A percentile compares a stretch with the other conserved stretches of the same genome.
These are phyloP conservation scores for Edaphochlamys debaryana DNA, from an alignment of 139 green algal species.

Conservation along the genomic window DNA sequence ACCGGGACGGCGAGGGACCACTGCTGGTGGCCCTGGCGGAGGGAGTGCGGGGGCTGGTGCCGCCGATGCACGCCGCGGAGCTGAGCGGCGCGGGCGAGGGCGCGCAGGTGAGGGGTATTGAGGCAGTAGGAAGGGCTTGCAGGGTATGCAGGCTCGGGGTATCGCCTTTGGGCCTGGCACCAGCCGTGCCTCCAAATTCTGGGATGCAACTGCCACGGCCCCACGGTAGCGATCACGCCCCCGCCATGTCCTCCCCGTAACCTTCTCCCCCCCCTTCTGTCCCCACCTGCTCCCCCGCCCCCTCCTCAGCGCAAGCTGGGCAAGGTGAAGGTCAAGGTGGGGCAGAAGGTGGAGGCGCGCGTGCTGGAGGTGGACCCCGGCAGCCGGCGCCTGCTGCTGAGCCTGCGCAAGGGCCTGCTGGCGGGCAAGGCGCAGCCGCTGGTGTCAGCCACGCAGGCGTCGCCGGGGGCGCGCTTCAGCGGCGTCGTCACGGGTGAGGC, in stretches of 20 bases:
- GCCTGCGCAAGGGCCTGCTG: constrained; percentile 87
- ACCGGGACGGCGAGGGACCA: constrained; percentile 16
- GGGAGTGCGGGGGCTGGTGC: constrained; percentile 38
- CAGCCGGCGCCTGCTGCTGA: constrained; percentile 68
- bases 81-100: background rate
- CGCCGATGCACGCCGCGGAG: constrained; percentile 67
- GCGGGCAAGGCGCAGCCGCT: constrained; percentile 78
- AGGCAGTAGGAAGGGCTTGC: too few species aligned
- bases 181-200: too few species aligned
- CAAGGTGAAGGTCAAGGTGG: constrained; percentile 62
- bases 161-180: too few species aligned
- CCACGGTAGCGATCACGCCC: too few species aligned
- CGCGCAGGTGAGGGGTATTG: too few species aligned
- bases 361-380: constrained; percentile 74
- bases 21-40: constrained; percentile 42
- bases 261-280: too few species aligned
- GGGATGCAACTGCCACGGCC: too few species aligned
- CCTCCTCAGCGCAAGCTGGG: constrained; percentile 36
- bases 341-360: constrained; percentile 63
- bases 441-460: constrained; percentile 57
- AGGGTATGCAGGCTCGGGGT: too few species aligned
- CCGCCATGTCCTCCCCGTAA: too few species aligned
- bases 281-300: too few species aligned
- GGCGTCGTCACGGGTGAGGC: constrained; percentile 88
- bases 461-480: constrained; percentile 73